Evolutionary conservation across 805 yeast species (phyloP).

Genomic region (Candida verbasci): DNA sequence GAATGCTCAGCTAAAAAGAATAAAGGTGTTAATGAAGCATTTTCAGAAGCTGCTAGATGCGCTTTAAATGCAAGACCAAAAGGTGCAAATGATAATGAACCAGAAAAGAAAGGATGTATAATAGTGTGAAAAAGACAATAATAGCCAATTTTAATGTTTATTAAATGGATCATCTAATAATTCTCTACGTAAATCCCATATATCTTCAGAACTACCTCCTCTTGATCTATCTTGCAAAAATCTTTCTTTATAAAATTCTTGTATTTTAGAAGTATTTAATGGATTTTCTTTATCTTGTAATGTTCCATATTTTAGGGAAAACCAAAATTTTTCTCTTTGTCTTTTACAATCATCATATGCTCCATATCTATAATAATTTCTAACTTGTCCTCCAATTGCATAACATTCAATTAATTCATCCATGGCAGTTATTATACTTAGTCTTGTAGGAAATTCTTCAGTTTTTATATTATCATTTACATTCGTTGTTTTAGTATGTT

Average conservation of each 20-base stretch:
- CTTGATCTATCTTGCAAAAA: conserved; percentile 55
- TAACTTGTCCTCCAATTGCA: conserved; percentile 85
- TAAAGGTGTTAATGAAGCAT: conserved; percentile 98
- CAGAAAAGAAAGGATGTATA: conserved; percentile 36
- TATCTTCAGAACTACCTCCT: conserved; percentile 84
- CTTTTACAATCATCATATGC: conserved; percentile 65
- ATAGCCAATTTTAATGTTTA: conserved; percentile 6
- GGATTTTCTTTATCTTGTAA: conserved; percentile 17
- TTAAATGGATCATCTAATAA: conserved; percentile 37
- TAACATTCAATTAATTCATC: conserved; percentile 84
- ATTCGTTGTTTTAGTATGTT: conserved; percentile 17
- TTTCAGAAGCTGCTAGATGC: conserved; percentile 97
- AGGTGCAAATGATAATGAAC: conserved; percentile 54
- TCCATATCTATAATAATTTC: conserved; percentile 82
- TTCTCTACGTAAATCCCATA: conserved; percentile 59
- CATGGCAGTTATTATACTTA: conserved; percentile 62
- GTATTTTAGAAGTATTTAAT: conserved; percentile 44
- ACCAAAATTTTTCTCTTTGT: conserved; percentile 72
- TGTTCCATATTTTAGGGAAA: conserved; percentile 60
- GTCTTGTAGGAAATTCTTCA: conserved; percentile 26
- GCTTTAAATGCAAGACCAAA: conserved; percentile 87
- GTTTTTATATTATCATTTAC: conserved; percentile 14
- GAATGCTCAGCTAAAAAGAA: conserved; percentile 97
- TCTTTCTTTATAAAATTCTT: conserved; percentile 64
- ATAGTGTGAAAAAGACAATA: conserved; percentile 33